Evolutionary conservation across 2,329 filamentous ascomycete genomes (phyloP).

Genomic region (Sarocladiaceae sp.): DNA sequence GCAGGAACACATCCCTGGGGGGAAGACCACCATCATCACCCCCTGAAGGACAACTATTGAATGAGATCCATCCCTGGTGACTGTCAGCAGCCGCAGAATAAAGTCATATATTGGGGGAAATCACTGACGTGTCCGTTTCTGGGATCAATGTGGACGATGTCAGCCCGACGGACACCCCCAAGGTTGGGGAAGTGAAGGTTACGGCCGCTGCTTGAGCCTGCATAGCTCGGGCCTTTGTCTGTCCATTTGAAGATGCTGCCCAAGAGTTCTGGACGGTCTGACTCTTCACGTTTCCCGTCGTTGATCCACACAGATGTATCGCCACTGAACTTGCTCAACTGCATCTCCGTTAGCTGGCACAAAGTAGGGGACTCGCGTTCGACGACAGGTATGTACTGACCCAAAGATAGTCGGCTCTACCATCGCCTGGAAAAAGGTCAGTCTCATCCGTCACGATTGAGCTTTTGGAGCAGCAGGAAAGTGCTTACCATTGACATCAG

Average conservation of each 20-base stretch:
- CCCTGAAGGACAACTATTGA: constrained; percentile 8
- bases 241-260: constrained; percentile 8
- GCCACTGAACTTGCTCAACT: neutral
- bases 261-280: neutral
- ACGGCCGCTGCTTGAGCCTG: neutral
- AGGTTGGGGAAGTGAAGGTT: constrained; percentile 8
- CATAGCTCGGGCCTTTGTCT: neutral
- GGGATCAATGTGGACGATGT: constrained; percentile 10
- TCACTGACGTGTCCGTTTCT: constrained; percentile 4
- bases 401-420: neutral
- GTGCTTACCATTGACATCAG: constrained; percentile 28
- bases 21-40: constrained; percentile 5
- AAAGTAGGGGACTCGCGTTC: neutral
- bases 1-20: neutral
- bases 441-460: constrained; percentile 7
- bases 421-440: constrained; percentile 1
- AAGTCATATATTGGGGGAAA: neutral
- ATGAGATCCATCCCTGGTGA: constrained; percentile 7
- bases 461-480: constrained; percentile 9
- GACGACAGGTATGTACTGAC: neutral
- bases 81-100: neutral
- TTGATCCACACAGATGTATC: neutral
- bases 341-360: too few species aligned
- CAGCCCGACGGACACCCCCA: constrained; percentile 7
- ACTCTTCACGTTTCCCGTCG: neutral